Evolutionary conservation across 257 asterid species (phyloP), one percentile per base, ranked within the genome.

Genomic region (Avicennia marina): DNA sequence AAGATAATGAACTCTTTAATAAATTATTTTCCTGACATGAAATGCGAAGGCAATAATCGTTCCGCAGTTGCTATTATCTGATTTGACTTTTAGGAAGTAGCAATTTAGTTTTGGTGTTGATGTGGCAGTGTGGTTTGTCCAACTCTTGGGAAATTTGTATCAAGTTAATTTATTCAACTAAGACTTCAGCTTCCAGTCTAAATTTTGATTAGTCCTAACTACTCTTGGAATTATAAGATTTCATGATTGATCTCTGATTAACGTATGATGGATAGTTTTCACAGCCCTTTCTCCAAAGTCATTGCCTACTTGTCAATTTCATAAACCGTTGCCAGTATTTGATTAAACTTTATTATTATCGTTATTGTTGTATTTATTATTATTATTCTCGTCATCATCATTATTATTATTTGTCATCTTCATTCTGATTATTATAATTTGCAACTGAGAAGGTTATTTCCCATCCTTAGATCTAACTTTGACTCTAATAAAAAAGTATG

Each of bases 41-140:
- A n/a, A n/a, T n/a, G n/a, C n/a, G n/a, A n/a, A n/a, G n/a, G n/a
- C n/a, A n/a, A n/a, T n/a, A n/a, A n/a, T n/a, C n/a, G n/a, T n/a
- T n/a, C n/a, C n/a, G n/a, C n/a, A n/a, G n/a, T n/a, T n/a, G n/a
- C n/a, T n/a, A n/a, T n/a, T n/a, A n/a, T n/a, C n/a, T n/a, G n/a
- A n/a, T n/a, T n/a, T n/a, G n/a, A n/a, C n/a, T n/a, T n/a, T n/a
- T n/a, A n/a, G n/a, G n/a, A n/a, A n/a, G n/a, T n/a, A n/a, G n/a
- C n/a, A n/a, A n/a, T n/a, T n/a, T n/a, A n/a, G n/a, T n/a, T n/a
- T n/a, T n/a, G n/a, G n/a, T n/a, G n/a, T n/a, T n/a, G n/a, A n/a
- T n/a, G n/a, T n/a, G n/a, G n/a, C n/a, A n/a, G n/a, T n/a, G 46
- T 54, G 49, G 64, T 65, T 32, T 20, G 26, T 65, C 52, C 6